Percentiles rank a stretch among this genome's conserved stretches.
Conservation (phyloP, 2,329 filamentous ascomycete genomes). For the Aspergillus calidoustus region DNA sequence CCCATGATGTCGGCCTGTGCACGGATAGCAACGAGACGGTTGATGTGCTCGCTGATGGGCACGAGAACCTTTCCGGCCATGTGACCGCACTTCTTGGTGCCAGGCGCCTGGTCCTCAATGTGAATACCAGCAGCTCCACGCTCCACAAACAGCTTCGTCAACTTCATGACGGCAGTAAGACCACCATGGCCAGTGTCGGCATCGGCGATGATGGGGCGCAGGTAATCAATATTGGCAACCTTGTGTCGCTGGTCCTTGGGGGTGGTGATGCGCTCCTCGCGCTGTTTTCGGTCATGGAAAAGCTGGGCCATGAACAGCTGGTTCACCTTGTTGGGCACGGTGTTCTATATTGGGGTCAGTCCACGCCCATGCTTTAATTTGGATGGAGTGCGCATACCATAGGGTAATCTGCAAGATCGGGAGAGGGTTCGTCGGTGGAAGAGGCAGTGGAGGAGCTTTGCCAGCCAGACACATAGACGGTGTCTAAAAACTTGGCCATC, state of each 20-base stretch:
- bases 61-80: conserved; percentile 99
- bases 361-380: not conserved
- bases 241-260: conserved; percentile 73
- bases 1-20: conserved; percentile 99
- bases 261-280: conserved; percentile 84
- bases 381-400: conserved; percentile 58
- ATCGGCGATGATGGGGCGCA: conserved; percentile 94
- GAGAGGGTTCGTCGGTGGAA: conserved; percentile 91
- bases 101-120: conserved; percentile 97
- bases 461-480: conserved; percentile 98
- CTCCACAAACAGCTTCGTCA: conserved; percentile 97
- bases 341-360: conserved; percentile 65
- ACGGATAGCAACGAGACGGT: conserved; percentile 92
- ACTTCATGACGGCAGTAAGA: conserved; percentile 98
- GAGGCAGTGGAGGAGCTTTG: conserved; percentile 97
- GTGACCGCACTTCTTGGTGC: conserved; percentile 99
- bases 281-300: conserved; percentile 99
- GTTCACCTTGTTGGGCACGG: conserved; percentile 96
- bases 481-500: conserved; percentile 99
- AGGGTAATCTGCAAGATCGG: conserved; percentile 97
- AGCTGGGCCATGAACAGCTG: conserved; percentile 98
- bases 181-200: conserved; percentile 97
- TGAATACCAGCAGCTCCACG: conserved; percentile 97
- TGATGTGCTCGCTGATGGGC: conserved; percentile 97
- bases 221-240: conserved; percentile 84